Percentiles rank a stretch among this genome's conserved stretches.
Conservation (phyloP, 352 stramenopile genomes). For the Nothophytophthora sp. region DNA sequence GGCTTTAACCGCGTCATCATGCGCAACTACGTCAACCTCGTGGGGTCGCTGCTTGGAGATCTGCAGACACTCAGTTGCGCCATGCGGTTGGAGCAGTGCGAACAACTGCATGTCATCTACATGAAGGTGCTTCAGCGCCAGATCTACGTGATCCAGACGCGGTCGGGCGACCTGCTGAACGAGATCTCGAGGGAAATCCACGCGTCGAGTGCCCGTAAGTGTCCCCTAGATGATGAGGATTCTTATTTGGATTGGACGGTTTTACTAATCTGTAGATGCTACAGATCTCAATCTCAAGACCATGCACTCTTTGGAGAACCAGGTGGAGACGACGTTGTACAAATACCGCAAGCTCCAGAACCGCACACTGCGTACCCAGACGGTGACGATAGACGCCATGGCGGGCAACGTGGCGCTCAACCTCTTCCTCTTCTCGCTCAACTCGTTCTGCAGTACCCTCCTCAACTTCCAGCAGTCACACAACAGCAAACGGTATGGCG, state of each 20-base stretch:
- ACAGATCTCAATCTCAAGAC: slow-evolving; percentile 50
- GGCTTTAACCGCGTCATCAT: slow-evolving; percentile 66
- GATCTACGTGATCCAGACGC: slow-evolving; percentile 75
- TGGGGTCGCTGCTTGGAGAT: slow-evolving; percentile 60
- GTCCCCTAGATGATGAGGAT: background rate
- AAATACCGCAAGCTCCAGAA: slow-evolving; percentile 59
- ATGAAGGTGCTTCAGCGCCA: slow-evolving; percentile 71
- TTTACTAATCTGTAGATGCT: too few species aligned
- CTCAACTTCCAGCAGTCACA: slow-evolving; percentile 57
- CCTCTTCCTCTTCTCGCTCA: slow-evolving; percentile 75
- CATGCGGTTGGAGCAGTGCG: slow-evolving; percentile 70
- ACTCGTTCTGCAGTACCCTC: slow-evolving; percentile 76
- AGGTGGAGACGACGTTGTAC: slow-evolving; percentile 65
- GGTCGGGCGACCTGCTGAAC: slow-evolving; percentile 51
- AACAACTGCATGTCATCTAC: slow-evolving; percentile 51
- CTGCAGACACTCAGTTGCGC: slow-evolving; percentile 62
- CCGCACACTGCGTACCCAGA: slow-evolving; percentile 45
- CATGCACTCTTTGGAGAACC: slow-evolving; percentile 42
- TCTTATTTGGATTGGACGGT: background rate
- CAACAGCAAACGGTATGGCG: slow-evolving; percentile 59
- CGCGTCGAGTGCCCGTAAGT: slow-evolving; percentile 44
- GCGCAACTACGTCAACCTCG: slow-evolving; percentile 62
- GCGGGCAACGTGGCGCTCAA: slow-evolving; percentile 75
- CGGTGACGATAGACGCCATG: slow-evolving; percentile 52
- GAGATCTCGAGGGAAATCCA: slow-evolving; percentile 65